These are phyloP conservation scores for Haematococcus sp. DNA, from an alignment of 139 green algal genomes.

Conservation along the genomic window DNA sequence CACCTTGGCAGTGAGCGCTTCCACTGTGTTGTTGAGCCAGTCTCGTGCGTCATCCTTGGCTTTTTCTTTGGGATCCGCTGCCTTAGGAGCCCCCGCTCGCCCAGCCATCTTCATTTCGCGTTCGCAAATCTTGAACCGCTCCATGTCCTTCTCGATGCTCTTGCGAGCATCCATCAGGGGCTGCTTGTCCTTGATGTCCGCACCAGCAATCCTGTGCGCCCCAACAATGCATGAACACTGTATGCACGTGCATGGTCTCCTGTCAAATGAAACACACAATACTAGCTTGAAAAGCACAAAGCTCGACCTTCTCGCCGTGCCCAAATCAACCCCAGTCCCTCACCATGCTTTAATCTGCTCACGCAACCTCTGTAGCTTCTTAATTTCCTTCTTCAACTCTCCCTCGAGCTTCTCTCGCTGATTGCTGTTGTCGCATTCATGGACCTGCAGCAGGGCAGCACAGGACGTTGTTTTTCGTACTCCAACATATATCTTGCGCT, in stretches of 20 bases:
- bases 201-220: slow-evolving; percentile 64
- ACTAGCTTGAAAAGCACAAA: not conserved
- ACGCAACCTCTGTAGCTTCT: slow-evolving; percentile 97
- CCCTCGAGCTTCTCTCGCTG: slow-evolving; percentile 96
- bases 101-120: slow-evolving; percentile 90
- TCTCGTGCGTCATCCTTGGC: slow-evolving; percentile 81
- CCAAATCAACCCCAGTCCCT: not conserved
- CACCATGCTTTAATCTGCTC: slow-evolving; percentile 99
- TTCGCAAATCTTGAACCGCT: slow-evolving; percentile 95
- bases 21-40: slow-evolving; percentile 88
- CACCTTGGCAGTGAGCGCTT: slow-evolving; percentile 72
- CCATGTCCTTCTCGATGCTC: slow-evolving; percentile 96
- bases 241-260: too few relatives aligned
- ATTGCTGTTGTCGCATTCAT: slow-evolving; percentile 87
- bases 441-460: slow-evolving; percentile 60
- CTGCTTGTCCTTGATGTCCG: slow-evolving; percentile 98
- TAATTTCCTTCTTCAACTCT: slow-evolving; percentile 99
- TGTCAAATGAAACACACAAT: too few relatives aligned
- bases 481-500: not conserved
- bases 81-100: not conserved
- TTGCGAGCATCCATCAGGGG: slow-evolving; percentile 78
- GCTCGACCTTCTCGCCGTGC: too few relatives aligned
- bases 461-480: not conserved
- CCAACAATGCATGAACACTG: too few relatives aligned
- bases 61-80: slow-evolving; percentile 82